Base-by-base conservation (phyloP, 257 asterid genomes). In the Lycium ferocissimum region DNA sequence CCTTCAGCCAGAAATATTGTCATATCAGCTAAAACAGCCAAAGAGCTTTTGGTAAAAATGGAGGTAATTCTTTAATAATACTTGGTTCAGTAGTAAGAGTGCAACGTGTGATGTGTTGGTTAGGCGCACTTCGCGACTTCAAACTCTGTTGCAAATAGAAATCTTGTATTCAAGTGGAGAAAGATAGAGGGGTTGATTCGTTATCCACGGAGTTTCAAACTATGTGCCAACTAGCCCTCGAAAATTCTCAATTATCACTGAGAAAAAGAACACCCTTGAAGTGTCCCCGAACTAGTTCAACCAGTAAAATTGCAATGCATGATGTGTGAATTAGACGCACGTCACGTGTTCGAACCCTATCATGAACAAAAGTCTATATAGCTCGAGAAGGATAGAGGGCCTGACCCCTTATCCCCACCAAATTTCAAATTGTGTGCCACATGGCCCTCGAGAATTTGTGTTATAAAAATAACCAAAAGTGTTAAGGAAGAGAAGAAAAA, bases 41-140 rank as follows among this genome's bases (percentile, higher is more conserved):
- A 37, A 85, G 94, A 91, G 84, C 91, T 92, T 37, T 79, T 92
- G 84, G 59, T 88, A 67, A 90, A 92, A 87, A 92, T 92, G 93
- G 92, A 92, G 94, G 94, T 91, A 89, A 18, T 62, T 37, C 7
- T 62, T 18, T 58, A 17, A 56, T 56, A 4, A 56, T n/a, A 56
- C 17, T 38, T 17, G 2, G 4, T 8, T 38, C 0, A 3, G 0
- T 38, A 14, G 0, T 8, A 38, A 37, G 14, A 69, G 78, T 7
- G 14, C 0, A 37, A 69, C 0, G 0, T 53, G 4, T 70, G 26
- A 17, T 38, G 0, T 70, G 1, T 1, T 0, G 0, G 0, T 70
- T 38, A 7, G 38, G 0, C 7, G 0, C 6, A 66, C 2, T 0
- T 35, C 11, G 13, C 22, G 3, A 0, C 0, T 67, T 67, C 15